Base-by-base conservation (phyloP, 305 asterid species). In the Petunia hybrid region DNA sequence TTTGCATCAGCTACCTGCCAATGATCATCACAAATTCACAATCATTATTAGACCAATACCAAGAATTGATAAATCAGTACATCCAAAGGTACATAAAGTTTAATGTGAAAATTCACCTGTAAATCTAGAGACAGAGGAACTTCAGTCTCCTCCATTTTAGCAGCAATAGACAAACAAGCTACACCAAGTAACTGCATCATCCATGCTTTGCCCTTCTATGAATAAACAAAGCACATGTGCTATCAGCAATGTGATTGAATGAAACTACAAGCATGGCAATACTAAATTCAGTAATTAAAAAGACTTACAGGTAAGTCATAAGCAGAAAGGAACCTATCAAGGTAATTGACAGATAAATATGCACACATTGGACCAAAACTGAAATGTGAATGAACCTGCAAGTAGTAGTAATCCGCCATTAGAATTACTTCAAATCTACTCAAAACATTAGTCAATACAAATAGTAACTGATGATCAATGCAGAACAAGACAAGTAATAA, bases 81-180 rank as follows among this genome's bases (percentile, higher is more conserved):
- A 14, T 6, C 12, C 12, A 48, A 48, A 48, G 56, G 10, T 51
- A n/a, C 53, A 39, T 76, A 14, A 51, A 55, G 14, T 77, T n/a
- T 77, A 8, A 3, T 14, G 6, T 0, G 39, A 39, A 79, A 38
- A 14, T 80, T 89, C 80, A 92, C 97, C 99, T 93, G 98, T 69
- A 95, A 80, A 75, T 92, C 92, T 43, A 88, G 82, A 39, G 84
- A 75, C 45, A 84, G 71, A 63, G 97, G 97, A 67, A 92, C 90
- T 45, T 87, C 82, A 68, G 89, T 91, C 91, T 95, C 98, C 45
- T 92, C 97, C 83, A 95, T 55, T 83, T 95, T 95, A 80, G 97
- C 94, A 6, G 99, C 97, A 61, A 93, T 81, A 42, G 92, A 92
- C 73, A 93, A 87, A 80, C 99, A 95, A 53, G 97, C 88, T 6